Base-by-base conservation (phyloP, 1,139 yeast genomes). In the Candida albicans region DNA sequence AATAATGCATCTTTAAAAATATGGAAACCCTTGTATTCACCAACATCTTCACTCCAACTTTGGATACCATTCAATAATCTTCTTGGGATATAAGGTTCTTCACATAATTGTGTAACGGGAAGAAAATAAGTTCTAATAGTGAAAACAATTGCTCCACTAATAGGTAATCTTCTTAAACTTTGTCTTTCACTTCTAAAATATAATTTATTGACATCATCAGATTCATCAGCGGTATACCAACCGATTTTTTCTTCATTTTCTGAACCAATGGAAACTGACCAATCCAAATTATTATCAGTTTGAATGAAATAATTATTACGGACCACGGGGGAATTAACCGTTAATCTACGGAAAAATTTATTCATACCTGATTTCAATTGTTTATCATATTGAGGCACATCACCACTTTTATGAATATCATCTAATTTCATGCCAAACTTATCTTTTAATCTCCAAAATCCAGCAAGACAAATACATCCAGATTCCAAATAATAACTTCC, bases 171-270 rank as follows among this genome's bases (percentile, higher is more conserved):
- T 46, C 90, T 75, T 46, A 85, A 68, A 39, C 86, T 75, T 58
- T 85, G 93, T 52, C 89, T 70, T 58, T 84, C 90, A 37, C 85
- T 79, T 54, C 90, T 68, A 59, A 75, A 81, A 59, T 71, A 77
- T 33, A 82, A 61, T 48, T 73, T 70, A 13, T 62, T 63, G 7
- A 79, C 59, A 35, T 68, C 71, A 0, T 56, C 59, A 2, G 85
- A 84, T 10, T 64, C 61, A n/a, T 61, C 53, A 1, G 87, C 85
- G 0, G 87, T 77, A 58, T 76, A 68, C 84, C 85, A 75, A 33
- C 82, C 82, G 24, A 80, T 80, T n/a, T 61, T 64, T 9, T 68
- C 72, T 12, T 61, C 61, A 39, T 64, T 64, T 55, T 82, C 87
- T 44, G 75, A 67, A 11, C 88, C 88, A 54, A 82, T 81, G 0